Percentiles rank a stretch among this genome's conserved stretches.
These are phyloP conservation scores for Ammopiptanthus mongolicus DNA, from an alignment of 306 rosid species.

Conservation along the genomic window DNA sequence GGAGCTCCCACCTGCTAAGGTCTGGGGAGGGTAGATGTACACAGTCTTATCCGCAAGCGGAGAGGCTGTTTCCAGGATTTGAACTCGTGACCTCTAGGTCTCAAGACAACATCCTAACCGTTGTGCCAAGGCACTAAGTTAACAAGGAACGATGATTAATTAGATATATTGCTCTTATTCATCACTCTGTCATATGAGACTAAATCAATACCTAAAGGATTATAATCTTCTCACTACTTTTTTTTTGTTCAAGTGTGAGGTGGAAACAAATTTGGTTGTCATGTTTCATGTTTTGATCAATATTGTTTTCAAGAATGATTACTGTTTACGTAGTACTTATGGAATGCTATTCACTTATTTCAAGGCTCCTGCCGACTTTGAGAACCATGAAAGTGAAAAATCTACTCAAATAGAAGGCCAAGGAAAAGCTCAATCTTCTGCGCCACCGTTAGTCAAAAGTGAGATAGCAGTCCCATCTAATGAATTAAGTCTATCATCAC, in stretches of 20 bases:
- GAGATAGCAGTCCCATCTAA: constrained; percentile 58
- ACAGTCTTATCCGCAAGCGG: too few species aligned
- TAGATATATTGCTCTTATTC: neutral
- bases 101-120: too few species aligned
- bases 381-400: constrained; percentile 40
- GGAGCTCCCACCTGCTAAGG: too few species aligned
- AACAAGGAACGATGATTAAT: constrained; percentile 13
- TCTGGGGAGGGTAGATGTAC: too few species aligned
- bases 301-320: constrained; percentile 9
- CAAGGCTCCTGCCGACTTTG: constrained; percentile 62
- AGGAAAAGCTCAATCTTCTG: constrained; percentile 45
- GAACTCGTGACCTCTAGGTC: too few species aligned
- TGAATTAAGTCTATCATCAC: constrained; percentile 58
- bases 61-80: too few species aligned
- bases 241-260: neutral
- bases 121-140: neutral
- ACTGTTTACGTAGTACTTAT: constrained; percentile 22
- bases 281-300: neutral
- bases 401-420: constrained; percentile 52
- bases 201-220: neutral
- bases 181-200: neutral
- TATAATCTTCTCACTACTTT: neutral
- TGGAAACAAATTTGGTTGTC: constrained; percentile 12
- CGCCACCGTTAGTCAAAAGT: constrained; percentile 47
- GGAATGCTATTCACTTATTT: constrained; percentile 42